Percentiles rank a stretch among this genome's conserved stretches.
Conservation (phyloP, 345 rosid genomes). For the Raphanus sativus region DNA sequence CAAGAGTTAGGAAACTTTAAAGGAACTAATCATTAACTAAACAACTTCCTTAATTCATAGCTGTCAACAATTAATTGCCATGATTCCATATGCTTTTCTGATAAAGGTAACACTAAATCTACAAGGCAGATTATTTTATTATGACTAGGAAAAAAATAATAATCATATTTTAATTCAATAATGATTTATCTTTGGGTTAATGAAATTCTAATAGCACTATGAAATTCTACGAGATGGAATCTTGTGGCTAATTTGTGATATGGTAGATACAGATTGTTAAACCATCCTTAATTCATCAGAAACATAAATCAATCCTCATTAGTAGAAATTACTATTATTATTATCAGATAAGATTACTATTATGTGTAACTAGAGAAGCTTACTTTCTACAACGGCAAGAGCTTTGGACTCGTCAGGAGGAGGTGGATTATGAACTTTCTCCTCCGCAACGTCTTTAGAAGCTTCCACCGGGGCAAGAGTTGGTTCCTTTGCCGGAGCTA, state of each 20-base stretch:
- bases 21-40: slow-evolving; percentile 8
- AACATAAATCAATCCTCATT: background rate
- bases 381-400: slow-evolving; percentile 64
- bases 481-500: slow-evolving; percentile 32
- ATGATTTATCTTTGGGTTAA: background rate
- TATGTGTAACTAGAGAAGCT: background rate
- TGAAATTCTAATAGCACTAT: background rate
- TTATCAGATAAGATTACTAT: background rate
- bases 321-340: background rate
- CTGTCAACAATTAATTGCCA: slow-evolving; percentile 30
- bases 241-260: background rate
- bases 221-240: background rate
- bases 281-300: background rate
- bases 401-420: slow-evolving; percentile 59
- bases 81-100: slow-evolving; percentile 15
- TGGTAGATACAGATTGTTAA: background rate
- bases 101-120: slow-evolving; percentile 12
- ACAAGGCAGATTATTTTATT: background rate
- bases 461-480: slow-evolving; percentile 38
- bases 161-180: background rate
- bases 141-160: background rate
- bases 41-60: slow-evolving; percentile 15
- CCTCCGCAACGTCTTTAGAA: slow-evolving; percentile 28
- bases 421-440: slow-evolving; percentile 39
- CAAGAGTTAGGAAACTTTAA: slow-evolving; percentile 15